Percentiles rank a stretch among this genome's conserved stretches.
phyloP scores from a whole-genome alignment of 805 yeast species.

The Ogataea nakhonphanomensis region DNA sequence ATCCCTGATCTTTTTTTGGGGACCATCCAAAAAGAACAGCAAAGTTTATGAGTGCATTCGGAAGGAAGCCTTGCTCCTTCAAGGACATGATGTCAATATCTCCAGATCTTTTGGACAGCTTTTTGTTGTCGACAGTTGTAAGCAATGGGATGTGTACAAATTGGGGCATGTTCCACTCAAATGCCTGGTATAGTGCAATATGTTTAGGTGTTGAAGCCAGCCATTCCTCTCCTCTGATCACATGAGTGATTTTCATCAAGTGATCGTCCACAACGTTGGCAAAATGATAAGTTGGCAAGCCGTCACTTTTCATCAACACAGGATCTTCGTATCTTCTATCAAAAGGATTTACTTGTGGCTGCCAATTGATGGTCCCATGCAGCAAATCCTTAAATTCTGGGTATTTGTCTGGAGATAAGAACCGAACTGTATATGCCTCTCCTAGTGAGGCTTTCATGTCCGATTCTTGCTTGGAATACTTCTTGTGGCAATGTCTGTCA shows the following conservation, averaged over 20 bases:
- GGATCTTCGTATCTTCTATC: slow-evolving; percentile 88
- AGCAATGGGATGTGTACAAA: slow-evolving; percentile 89
- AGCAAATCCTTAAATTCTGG: slow-evolving; percentile 68
- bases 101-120: slow-evolving; percentile 81
- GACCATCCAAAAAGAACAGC: slow-evolving; percentile 95
- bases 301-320: slow-evolving; percentile 87
- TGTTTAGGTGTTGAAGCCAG: slow-evolving; percentile 94
- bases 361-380: slow-evolving; percentile 73
- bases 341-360: slow-evolving; percentile 67
- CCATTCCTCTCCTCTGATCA: slow-evolving; percentile 98
- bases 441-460: slow-evolving; percentile 33
- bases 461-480: slow-evolving; percentile 39
- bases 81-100: slow-evolving; percentile 69
- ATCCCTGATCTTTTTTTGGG: slow-evolving; percentile 57
- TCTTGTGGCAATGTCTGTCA: slow-evolving; percentile 72
- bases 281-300: slow-evolving; percentile 92
- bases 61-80: slow-evolving; percentile 61
- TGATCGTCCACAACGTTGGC: slow-evolving; percentile 97
- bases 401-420: slow-evolving; percentile 71
- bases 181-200: slow-evolving; percentile 77
- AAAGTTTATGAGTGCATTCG: slow-evolving; percentile 86
- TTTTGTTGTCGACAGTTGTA: slow-evolving; percentile 68
- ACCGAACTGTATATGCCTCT: slow-evolving; percentile 57
- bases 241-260: slow-evolving; percentile 88
- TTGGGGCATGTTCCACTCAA: slow-evolving; percentile 79